Percentiles rank a stretch among this genome's conserved stretches.
These are phyloP conservation scores for Fragilaria radians DNA, from an alignment of 108 stramenopile genomes.

Conservation along the genomic window DNA sequence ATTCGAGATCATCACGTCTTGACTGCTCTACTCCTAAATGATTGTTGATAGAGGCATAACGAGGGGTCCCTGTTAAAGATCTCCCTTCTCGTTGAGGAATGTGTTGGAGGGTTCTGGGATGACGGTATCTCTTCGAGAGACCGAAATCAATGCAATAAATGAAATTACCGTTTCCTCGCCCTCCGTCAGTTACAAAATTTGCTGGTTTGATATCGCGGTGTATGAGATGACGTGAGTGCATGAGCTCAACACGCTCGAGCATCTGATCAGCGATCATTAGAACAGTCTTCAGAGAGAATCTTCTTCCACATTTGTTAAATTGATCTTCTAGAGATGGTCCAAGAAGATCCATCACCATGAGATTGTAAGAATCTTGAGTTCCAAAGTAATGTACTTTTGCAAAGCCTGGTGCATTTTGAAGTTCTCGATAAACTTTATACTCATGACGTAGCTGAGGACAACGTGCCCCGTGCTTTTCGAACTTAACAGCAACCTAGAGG, in stretches of 20 bases:
- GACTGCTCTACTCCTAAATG: slow-evolving; percentile 98
- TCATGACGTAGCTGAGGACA: slow-evolving; percentile 98
- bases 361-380: slow-evolving; percentile 94
- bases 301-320: slow-evolving; percentile 96
- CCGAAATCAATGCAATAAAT: slow-evolving; percentile 99
- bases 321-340: slow-evolving; percentile 98
- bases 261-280: slow-evolving; percentile 98
- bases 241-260: slow-evolving; percentile 94
- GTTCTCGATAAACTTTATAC: slow-evolving; percentile 99
- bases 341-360: slow-evolving; percentile 99
- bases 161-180: slow-evolving; percentile 79
- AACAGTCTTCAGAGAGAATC: slow-evolving; percentile 94
- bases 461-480: slow-evolving; percentile 86
- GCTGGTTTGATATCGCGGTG: slow-evolving; percentile 97
- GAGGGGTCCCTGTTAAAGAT: slow-evolving; percentile 89
- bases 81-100: slow-evolving; percentile 97
- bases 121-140: slow-evolving; percentile 94
- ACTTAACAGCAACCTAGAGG: slow-evolving; percentile 79
- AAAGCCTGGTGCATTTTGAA: slow-evolving; percentile 93
- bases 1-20: slow-evolving; percentile 95
- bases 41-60: slow-evolving; percentile 98
- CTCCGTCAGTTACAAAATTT: slow-evolving; percentile 92
- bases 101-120: slow-evolving; percentile 96
- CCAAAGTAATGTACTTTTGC: slow-evolving; percentile 98
- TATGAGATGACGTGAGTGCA: slow-evolving; percentile 96